A percentile compares a stretch with the other conserved stretches of the same genome.
These are phyloP conservation scores for Psilocybe cyanescens DNA, from an alignment of 768 basidiomycete genomes.

Conservation along the genomic window DNA sequence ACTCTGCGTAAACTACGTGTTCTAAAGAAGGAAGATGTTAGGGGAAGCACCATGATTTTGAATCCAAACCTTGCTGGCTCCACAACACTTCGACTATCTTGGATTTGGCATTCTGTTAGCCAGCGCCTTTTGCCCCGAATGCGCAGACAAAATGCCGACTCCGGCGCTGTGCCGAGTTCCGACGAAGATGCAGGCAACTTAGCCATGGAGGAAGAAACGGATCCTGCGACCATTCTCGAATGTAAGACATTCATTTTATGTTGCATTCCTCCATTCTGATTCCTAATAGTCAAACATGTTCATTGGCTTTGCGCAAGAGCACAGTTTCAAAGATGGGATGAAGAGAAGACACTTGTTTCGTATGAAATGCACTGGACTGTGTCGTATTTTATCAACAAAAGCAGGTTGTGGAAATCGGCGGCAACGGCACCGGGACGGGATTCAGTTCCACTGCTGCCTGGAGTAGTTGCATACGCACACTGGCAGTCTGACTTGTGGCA, in stretches of 20 bases:
- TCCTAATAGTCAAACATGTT: too few relatives aligned
- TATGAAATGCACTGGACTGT: too few relatives aligned
- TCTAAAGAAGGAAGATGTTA: constrained; percentile 7
- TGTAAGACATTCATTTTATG: constrained; percentile 7
- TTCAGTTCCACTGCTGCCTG: not conserved
- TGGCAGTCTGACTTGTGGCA: not conserved
- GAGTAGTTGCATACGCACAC: not conserved
- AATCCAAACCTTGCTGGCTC: constrained; percentile 17
- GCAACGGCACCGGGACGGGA: too few relatives aligned
- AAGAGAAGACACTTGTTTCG: too few relatives aligned
- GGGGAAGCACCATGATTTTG: constrained; percentile 17
- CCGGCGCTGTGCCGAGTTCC: not conserved
- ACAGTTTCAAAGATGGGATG: too few relatives aligned
- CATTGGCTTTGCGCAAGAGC: too few relatives aligned
- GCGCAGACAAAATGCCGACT: not conserved
- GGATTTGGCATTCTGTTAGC: constrained; percentile 19
- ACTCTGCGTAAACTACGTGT: not conserved
- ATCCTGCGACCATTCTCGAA: not conserved
- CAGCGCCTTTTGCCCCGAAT: not conserved
- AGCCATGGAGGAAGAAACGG: not conserved
- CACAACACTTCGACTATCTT: constrained; percentile 7
- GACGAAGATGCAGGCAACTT: not conserved
- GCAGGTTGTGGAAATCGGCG: too few relatives aligned
- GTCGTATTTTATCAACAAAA: too few relatives aligned
- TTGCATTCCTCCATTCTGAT: too few relatives aligned